Conservation (phyloP, 768 basidiomycete genomes). For the Collybia sordida region DNA sequence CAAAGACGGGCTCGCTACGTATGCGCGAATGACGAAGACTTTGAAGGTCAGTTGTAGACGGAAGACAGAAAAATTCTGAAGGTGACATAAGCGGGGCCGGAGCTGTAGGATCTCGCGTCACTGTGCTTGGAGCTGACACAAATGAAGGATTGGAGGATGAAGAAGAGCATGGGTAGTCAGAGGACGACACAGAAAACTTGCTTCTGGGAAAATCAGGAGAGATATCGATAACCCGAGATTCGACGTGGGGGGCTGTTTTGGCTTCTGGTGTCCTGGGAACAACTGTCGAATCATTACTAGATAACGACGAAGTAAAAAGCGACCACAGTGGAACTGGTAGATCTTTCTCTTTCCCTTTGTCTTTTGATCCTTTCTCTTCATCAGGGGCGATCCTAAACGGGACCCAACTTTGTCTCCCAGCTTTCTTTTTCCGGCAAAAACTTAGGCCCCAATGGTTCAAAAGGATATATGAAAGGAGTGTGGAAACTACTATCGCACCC, state of each 20-base stretch:
- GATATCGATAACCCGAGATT: slow-evolving; percentile 22
- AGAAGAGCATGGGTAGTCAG: slow-evolving; percentile 24
- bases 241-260: neutral
- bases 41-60: slow-evolving; percentile 11
- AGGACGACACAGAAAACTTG: slow-evolving; percentile 30
- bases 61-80: slow-evolving; percentile 16
- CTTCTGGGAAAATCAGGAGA: slow-evolving; percentile 24
- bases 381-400: neutral
- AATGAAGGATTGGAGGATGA: slow-evolving; percentile 4
- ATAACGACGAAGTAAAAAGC: slow-evolving; percentile 5
- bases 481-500: slow-evolving; percentile 13
- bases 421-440: slow-evolving; percentile 6
- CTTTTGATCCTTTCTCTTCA: slow-evolving; percentile 5
- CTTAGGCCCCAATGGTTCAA: slow-evolving; percentile 8
- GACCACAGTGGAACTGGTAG: slow-evolving; percentile 1
- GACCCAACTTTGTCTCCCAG: neutral
- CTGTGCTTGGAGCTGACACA: neutral
- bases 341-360: slow-evolving; percentile 9
- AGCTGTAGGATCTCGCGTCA: neutral
- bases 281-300: slow-evolving; percentile 3
- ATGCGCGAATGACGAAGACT: slow-evolving; percentile 14
- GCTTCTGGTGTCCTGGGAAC: slow-evolving; percentile 1
- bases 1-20: slow-evolving; percentile 18
- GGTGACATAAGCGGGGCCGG: slow-evolving; percentile 10
- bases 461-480: slow-evolving; percentile 11